Base-by-base conservation (phyloP, 441 rosid species). In the Caryocar brasiliense region DNA sequence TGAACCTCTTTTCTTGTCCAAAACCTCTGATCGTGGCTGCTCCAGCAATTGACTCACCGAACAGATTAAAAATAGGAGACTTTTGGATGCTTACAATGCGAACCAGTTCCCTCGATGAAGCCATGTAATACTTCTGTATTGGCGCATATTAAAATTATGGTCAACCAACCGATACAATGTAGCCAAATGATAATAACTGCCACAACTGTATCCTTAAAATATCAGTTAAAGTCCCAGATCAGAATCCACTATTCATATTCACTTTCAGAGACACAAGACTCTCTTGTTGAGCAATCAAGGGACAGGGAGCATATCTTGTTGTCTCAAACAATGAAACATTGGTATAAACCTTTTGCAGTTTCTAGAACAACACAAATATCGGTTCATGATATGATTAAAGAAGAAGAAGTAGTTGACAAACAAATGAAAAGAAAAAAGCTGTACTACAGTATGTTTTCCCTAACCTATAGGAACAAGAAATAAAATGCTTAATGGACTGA, bases 1-100 rank as follows among this genome's bases (percentile, higher is more conserved):
- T 71, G 72, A 93, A 93, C 72, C 99, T 78, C 61, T 86, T 86
- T 60, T 93, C 99, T 64, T 93, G 96, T 20, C 97, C 96, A 65
- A 93, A 93, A 41, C 99, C 99, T 76, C 99, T 86, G 65, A 93
- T 89, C 6, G 97, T 89, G 58, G 99, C 83, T 42, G 99, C 97
- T 69, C 99, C 99, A 54, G 99, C 90, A 59, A 93, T 93, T 55
- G 99, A 86, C 73, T 93, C 99, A 1, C 99, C 96, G 65, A 93
- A 93, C 27, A 89, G 87, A 77, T 93, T 76, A 66, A 93, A 82
- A 54, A 93, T 67, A 40, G 99, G 97, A 74, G 99, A 89, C 65
- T 93, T 93, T 68, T 93, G 99, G 54, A 86, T 93, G 79, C 99
- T 93, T 49, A 93, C 96, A 56, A 93, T 89, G 28, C 99, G 97